Conservation (phyloP, 75 land plant genomes). For the Picea sitchensis region DNA sequence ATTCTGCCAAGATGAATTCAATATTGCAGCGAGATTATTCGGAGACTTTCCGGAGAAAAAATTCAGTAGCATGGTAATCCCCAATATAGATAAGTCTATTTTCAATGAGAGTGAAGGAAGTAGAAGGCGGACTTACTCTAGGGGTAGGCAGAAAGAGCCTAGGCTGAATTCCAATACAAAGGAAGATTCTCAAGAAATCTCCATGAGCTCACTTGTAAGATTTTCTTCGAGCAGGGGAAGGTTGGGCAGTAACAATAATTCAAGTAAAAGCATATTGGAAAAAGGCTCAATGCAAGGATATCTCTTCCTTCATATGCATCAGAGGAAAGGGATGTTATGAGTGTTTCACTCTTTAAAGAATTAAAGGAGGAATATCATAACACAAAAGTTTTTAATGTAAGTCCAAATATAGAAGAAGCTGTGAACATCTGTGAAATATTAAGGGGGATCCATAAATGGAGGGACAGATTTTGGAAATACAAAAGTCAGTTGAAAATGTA, state of each 20-base stretch:
- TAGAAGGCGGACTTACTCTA: conserved; percentile 62
- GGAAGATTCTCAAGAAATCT: background rate
- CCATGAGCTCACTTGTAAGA: background rate
- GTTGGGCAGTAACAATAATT: background rate
- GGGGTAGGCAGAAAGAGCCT: background rate
- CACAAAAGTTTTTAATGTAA: background rate
- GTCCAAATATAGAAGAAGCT: background rate
- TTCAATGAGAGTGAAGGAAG: conserved; percentile 83
- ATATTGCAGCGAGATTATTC: conserved; percentile 7
- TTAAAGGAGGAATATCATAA: background rate
- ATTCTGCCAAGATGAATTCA: conserved; percentile 28
- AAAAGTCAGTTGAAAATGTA: background rate
- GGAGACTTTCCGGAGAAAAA: background rate
- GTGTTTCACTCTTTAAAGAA: background rate
- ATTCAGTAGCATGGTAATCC: conserved; percentile 28
- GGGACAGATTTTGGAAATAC: background rate
- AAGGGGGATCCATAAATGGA: background rate
- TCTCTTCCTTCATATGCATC: background rate
- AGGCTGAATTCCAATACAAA: background rate
- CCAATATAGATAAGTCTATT: conserved; percentile 58
- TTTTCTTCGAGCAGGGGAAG: background rate
- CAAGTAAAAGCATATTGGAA: background rate
- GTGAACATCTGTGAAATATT: background rate
- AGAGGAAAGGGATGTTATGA: background rate
- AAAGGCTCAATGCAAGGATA: background rate